Conservation (phyloP, 1,284 basidiomycete species). For the Earliella scabrosa region DNA sequence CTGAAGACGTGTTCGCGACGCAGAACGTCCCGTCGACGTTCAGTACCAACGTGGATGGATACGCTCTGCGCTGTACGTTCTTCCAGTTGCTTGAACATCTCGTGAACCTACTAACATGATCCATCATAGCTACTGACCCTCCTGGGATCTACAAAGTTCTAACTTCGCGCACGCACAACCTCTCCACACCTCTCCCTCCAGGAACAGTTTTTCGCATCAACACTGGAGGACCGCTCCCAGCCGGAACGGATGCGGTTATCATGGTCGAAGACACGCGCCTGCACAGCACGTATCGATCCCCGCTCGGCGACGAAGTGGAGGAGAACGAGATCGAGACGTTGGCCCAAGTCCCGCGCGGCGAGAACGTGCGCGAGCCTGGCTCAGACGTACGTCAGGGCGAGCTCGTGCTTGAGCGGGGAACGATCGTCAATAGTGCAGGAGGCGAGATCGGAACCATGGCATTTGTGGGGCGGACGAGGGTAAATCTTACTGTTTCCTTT, state of each 20-base stretch:
- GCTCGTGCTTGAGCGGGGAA: constrained; percentile 66
- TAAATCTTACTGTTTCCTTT: constrained; percentile 34
- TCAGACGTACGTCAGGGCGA: constrained; percentile 76
- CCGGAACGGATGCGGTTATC: constrained; percentile 77
- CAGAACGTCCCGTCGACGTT: constrained; percentile 62
- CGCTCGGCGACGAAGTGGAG: constrained; percentile 44
- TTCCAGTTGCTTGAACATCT: neutral
- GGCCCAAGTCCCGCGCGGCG: constrained; percentile 62
- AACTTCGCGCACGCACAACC: constrained; percentile 55
- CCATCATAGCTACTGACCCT: constrained; percentile 53
- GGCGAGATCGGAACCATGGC: constrained; percentile 87
- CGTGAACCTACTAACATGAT: neutral
- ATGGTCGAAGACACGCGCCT: constrained; percentile 93
- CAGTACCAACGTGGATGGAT: constrained; percentile 89
- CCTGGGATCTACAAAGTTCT: constrained; percentile 76
- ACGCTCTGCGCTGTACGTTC: constrained; percentile 72
- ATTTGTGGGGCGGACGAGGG: constrained; percentile 77
- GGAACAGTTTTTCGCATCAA: constrained; percentile 76
- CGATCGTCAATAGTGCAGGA: constrained; percentile 65
- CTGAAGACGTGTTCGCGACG: constrained; percentile 72
- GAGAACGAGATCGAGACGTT: constrained; percentile 74
- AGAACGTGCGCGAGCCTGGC: constrained; percentile 77
- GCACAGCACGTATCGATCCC: constrained; percentile 47
- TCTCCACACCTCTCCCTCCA: constrained; percentile 46
- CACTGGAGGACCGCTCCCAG: constrained; percentile 78